Evolutionary conservation across 106 monocot species (phyloP).

Genomic region (Xerophyta viscosa): DNA sequence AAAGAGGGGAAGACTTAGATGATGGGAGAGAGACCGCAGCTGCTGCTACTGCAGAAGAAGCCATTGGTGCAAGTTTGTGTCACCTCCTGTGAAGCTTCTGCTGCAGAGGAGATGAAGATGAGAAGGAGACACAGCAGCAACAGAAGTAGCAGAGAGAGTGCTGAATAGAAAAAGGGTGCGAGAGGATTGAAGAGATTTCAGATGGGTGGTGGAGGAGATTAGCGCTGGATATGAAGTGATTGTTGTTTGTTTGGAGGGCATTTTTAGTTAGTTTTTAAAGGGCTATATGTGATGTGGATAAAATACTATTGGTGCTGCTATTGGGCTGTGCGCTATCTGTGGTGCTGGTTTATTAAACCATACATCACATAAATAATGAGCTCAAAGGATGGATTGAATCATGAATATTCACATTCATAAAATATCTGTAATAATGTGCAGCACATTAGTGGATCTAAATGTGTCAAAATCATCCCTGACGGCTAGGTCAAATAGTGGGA

Average conservation of each 20-base stretch:
- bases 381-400: too few species aligned
- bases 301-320: too few species aligned
- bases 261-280: too few species aligned
- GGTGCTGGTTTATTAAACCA: too few species aligned
- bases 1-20: constrained; percentile 29
- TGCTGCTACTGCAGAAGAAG: constrained; percentile 45
- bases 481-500: too few species aligned
- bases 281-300: too few species aligned
- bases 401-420: too few species aligned
- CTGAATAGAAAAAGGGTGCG: constrained; percentile 9
- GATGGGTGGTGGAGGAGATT: constrained; percentile 46
- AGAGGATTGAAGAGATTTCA: constrained; percentile 17
- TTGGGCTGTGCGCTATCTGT: too few species aligned
- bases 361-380: too few species aligned
- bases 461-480: too few species aligned
- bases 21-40: constrained; percentile 38
- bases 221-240: constrained; percentile 33
- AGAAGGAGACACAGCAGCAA: constrained; percentile 1
- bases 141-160: constrained; percentile 1
- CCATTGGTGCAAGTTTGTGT: constrained; percentile 13
- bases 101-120: neutral
- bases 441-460: too few species aligned
- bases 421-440: too few species aligned
- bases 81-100: neutral
- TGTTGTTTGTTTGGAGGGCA: constrained; percentile 1